Percentiles rank a stretch among this genome's conserved stretches.
Evolutionary conservation across 352 stramenopile genomes (phyloP).

Genomic region (Phytophthora kernoviae): DNA sequence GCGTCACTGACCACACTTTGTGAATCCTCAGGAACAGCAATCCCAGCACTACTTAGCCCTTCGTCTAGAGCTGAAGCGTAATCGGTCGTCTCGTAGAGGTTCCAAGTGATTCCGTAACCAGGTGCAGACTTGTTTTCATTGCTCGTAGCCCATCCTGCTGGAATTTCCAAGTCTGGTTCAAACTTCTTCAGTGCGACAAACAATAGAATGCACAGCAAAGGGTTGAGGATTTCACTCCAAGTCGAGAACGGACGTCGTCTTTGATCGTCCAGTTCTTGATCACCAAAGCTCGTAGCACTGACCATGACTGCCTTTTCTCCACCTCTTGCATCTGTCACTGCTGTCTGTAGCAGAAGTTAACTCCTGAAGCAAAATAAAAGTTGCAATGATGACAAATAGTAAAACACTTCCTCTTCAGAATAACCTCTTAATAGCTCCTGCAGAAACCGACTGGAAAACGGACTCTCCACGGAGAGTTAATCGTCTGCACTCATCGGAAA

Average conservation of each 20-base stretch:
- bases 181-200: constrained; percentile 72
- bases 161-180: constrained; percentile 51
- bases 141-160: constrained; percentile 49
- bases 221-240: constrained; percentile 67
- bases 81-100: constrained; percentile 40
- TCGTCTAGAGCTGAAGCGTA: constrained; percentile 16
- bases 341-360: neutral
- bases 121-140: constrained; percentile 37
- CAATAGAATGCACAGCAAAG: constrained; percentile 73
- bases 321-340: constrained; percentile 2
- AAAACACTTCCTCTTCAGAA: constrained; percentile 3
- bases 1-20: constrained; percentile 7
- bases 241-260: constrained; percentile 64
- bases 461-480: constrained; percentile 14
- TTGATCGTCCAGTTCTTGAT: constrained; percentile 82
- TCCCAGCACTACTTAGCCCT: constrained; percentile 24
- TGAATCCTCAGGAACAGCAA: constrained; percentile 16
- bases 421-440: neutral
- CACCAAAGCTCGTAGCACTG: constrained; percentile 53
- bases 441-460: constrained; percentile 25
- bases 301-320: neutral
- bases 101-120: constrained; percentile 43
- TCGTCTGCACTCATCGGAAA: neutral
- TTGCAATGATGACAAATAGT: constrained; percentile 2
- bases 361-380: neutral